phyloP scores from a whole-genome alignment of 176 grass and related monocot genomes.

The Dendrocalamus sinicus region DNA sequence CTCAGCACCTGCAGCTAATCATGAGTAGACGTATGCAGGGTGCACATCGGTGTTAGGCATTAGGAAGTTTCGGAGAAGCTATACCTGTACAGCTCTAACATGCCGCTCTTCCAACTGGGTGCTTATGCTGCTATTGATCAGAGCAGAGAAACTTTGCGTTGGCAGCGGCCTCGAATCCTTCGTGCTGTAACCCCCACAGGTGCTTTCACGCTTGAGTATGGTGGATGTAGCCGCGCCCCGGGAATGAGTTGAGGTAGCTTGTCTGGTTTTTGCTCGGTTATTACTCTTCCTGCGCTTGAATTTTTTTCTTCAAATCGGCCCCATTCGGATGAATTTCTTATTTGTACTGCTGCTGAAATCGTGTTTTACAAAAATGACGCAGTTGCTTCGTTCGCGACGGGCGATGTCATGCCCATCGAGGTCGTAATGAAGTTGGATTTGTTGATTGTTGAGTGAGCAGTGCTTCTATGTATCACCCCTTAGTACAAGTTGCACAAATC shows the following conservation, averaged over 20 bases:
- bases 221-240: neutral
- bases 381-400: neutral
- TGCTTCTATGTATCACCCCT: too few species aligned
- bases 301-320: neutral
- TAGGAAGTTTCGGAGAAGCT: neutral
- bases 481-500: too few species aligned
- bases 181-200: neutral
- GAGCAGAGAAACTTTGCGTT: neutral
- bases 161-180: neutral
- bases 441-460: too few species aligned
- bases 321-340: neutral
- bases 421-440: neutral
- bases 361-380: neutral
- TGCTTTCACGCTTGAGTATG: neutral
- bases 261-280: neutral
- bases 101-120: neutral
- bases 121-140: neutral
- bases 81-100: conserved; percentile 29
- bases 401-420: neutral
- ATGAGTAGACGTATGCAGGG: conserved; percentile 21
- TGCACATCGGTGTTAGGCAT: neutral
- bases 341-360: neutral
- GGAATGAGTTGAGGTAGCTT: neutral
- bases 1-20: conserved; percentile 22
- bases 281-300: neutral